Conservation (phyloP, 192 early-diverging fungal genomes). For the Linnemannia zychae region DNA sequence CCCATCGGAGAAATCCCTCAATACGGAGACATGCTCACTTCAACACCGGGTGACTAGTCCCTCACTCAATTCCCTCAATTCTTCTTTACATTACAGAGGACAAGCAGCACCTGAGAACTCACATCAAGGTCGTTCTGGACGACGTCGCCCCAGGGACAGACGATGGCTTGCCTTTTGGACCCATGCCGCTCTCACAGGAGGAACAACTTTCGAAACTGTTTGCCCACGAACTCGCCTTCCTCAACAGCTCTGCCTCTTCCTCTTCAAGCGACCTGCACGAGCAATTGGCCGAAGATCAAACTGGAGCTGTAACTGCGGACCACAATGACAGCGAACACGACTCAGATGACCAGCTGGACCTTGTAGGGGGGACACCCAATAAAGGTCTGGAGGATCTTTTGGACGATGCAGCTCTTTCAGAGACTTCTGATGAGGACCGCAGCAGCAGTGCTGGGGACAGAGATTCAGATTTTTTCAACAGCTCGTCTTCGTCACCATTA, state of each 20-base stretch:
- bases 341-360: neutral
- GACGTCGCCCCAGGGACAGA: constrained; percentile 4
- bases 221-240: constrained; percentile 42
- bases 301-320: neutral
- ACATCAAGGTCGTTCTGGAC: constrained; percentile 54
- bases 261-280: constrained; percentile 34
- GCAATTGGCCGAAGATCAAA: neutral
- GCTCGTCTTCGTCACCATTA: neutral
- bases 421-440: constrained; percentile 11
- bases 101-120: constrained; percentile 39
- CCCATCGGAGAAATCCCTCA: neutral
- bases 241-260: constrained; percentile 36
- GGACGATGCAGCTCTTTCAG: constrained; percentile 20
- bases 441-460: neutral
- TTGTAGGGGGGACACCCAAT: neutral
- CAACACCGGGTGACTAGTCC: neutral
- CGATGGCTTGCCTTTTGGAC: neutral
- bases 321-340: neutral
- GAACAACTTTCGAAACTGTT: constrained; percentile 45
- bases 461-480: neutral
- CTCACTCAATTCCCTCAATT: neutral
- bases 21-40: neutral
- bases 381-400: constrained; percentile 15
- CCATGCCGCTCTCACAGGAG: constrained; percentile 21
- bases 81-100: constrained; percentile 21